Evolutionary conservation across 129 eudicot species (phyloP), one percentile per base, ranked within the genome.

Genomic region (Logfia minima): DNA sequence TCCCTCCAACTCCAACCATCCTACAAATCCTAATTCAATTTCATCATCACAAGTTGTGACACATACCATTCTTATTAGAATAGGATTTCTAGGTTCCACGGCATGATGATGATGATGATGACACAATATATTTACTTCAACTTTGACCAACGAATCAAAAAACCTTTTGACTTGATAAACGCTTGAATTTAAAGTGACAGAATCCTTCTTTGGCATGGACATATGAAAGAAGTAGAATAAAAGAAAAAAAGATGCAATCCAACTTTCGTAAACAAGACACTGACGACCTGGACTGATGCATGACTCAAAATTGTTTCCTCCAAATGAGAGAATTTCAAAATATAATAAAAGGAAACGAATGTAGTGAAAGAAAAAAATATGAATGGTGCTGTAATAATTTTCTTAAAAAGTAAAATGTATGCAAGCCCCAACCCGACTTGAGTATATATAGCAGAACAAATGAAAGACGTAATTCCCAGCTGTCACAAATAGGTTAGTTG

Each of bases 291-390:
- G 65, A 70, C 77, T 63, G 37, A 79, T 61, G 72, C 77, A 64
- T 71, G 83, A 71, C 77, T 71, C 77, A 79, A 79, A 79, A 79
- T 45, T 79, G 83, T 75, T 79, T 75, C 77, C 71, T 71, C 77
- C 72, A 71, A 79, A 79, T 79, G 77, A 51, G 41, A 61, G 66
- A 64, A 19, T 63, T 48, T 35, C 5, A 69, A 69, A 23, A 60
- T 39, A 21, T 23, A 19, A 67, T 21, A 34, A 35, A 77, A 19
- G n/a, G 32, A 78, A 56, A 69, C 39, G 39, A 77, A 77, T 39
- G 61, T 58, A 29, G 55, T 31, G 34, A 78, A 65, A 77, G 58
- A 34, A 35, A 72, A 65, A 65, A 71, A 66, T 19, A 77, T 53
- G 75, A 78, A 77, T 83, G 72, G 82, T 77, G 52, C 86, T 62